Conservation (phyloP, 345 rosid genomes). For the Chamaenerion angustifolium region DNA sequence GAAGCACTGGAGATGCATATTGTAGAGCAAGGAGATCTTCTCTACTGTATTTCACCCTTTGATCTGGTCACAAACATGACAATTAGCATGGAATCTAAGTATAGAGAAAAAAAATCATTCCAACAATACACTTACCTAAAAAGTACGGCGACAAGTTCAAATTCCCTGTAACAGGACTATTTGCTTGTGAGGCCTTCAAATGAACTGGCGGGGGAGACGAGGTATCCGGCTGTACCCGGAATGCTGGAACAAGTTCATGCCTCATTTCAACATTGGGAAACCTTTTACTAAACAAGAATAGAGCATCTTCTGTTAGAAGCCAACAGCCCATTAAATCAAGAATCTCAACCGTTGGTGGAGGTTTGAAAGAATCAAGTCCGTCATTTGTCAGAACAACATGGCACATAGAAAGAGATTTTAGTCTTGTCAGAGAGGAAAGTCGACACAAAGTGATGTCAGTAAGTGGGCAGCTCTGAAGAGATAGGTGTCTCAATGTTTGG, state of each 20-base stretch:
- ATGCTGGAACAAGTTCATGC: constrained; percentile 31
- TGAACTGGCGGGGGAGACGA: constrained; percentile 15
- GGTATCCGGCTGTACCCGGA: constrained; percentile 12
- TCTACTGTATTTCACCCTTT: constrained; percentile 59
- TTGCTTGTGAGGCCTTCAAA: constrained; percentile 9
- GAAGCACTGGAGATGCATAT: constrained; percentile 23
- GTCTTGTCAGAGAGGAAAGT: constrained; percentile 42
- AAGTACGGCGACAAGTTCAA: constrained; percentile 19
- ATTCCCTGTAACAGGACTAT: constrained; percentile 11
- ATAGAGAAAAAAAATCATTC: too few relatives aligned
- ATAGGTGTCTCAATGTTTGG: constrained; percentile 37
- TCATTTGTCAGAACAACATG: constrained; percentile 59
- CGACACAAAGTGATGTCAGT: constrained; percentile 51
- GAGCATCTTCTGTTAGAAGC: constrained; percentile 52
- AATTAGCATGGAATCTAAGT: too few relatives aligned
- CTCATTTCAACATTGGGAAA: constrained; percentile 39
- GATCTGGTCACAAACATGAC: constrained; percentile 31
- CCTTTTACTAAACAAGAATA: constrained; percentile 30
- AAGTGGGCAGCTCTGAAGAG: constrained; percentile 44
- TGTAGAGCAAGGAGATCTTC: constrained; percentile 51
- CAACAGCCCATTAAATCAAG: constrained; percentile 84
- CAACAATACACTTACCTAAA: constrained; percentile 15
- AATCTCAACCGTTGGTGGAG: constrained; percentile 32
- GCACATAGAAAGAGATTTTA: constrained; percentile 34
- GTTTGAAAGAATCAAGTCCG: constrained; percentile 49